phyloP scores from a whole-genome alignment of 1,139 yeast species.

The Saccharomyces hybrid region DNA sequence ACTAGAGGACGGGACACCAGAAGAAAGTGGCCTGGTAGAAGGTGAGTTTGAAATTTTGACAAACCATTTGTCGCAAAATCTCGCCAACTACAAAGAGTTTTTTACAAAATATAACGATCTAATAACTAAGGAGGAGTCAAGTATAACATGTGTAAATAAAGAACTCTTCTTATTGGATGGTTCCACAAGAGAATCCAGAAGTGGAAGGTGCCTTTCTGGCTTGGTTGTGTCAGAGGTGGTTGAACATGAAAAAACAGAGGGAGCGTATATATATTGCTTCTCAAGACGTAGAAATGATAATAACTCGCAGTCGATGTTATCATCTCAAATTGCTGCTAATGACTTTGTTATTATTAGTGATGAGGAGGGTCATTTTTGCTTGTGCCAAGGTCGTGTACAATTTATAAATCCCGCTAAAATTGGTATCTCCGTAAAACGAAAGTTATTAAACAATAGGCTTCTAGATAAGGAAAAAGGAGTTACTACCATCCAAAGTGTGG shows the following conservation, averaged over 20 bases:
- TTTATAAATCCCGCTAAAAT: slow-evolving; percentile 35
- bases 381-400: slow-evolving; percentile 56
- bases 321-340: slow-evolving; percentile 41
- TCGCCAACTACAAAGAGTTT: slow-evolving; percentile 36
- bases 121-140: slow-evolving; percentile 67
- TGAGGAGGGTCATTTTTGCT: slow-evolving; percentile 68
- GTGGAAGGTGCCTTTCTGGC: slow-evolving; percentile 52
- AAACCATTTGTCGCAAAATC: slow-evolving; percentile 40
- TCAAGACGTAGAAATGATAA: slow-evolving; percentile 28
- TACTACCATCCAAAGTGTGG: slow-evolving; percentile 12
- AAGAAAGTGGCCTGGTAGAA: slow-evolving; percentile 39
- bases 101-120: slow-evolving; percentile 67
- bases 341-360: slow-evolving; percentile 71
- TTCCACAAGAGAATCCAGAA: slow-evolving; percentile 47
- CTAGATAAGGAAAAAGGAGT: slow-evolving; percentile 3
- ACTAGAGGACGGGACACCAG: slow-evolving; percentile 47
- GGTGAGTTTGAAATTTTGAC: slow-evolving; percentile 45
- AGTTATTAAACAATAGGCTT: slow-evolving; percentile 40
- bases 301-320: slow-evolving; percentile 28
- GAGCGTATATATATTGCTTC: slow-evolving; percentile 44
- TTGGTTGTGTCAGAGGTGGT: slow-evolving; percentile 36
- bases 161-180: slow-evolving; percentile 58
- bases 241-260: slow-evolving; percentile 26
- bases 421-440: slow-evolving; percentile 44
- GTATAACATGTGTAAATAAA: slow-evolving; percentile 44